phyloP scores from a whole-genome alignment of 495 filamentous ascomycete genomes.

The Parathielavia hyrcaniae region DNA sequence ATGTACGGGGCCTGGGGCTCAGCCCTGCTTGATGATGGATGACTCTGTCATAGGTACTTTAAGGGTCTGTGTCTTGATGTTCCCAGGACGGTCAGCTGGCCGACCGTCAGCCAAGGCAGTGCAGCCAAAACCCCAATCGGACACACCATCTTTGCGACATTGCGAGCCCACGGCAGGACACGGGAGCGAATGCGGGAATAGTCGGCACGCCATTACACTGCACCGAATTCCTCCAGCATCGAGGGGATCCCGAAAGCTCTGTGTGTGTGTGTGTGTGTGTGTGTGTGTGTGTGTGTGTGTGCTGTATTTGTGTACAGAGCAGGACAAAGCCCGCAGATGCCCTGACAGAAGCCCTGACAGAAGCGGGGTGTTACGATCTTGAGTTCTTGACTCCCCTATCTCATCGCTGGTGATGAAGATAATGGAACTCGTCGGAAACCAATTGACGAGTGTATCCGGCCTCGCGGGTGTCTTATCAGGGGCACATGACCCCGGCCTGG shows the following conservation, averaged over 20 bases:
- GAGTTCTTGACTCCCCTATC: not conserved
- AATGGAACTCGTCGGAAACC: conserved; percentile 1
- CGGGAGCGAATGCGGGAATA: not conserved
- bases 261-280: no score
- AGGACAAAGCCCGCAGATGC: not conserved
- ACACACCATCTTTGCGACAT: not conserved
- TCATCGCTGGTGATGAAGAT: no score
- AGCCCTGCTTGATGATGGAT: conserved; percentile 3
- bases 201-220: not conserved
- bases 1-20: not conserved
- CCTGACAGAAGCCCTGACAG: conserved; percentile 2
- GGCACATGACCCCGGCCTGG: conserved; percentile 12
- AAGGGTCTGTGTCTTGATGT: no score
- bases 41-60: no score
- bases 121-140: conserved; percentile 3
- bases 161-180: no score
- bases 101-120: not conserved
- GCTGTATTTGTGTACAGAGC: not conserved
- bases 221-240: no score
- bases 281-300: not conserved
- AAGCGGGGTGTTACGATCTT: not conserved
- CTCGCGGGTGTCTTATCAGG: conserved; percentile 3
- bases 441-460: not conserved
- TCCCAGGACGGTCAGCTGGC: no score
- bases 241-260: no score